Conservation (phyloP, 2,329 filamentous ascomycete genomes). For the Calonectria hawksworthii region DNA sequence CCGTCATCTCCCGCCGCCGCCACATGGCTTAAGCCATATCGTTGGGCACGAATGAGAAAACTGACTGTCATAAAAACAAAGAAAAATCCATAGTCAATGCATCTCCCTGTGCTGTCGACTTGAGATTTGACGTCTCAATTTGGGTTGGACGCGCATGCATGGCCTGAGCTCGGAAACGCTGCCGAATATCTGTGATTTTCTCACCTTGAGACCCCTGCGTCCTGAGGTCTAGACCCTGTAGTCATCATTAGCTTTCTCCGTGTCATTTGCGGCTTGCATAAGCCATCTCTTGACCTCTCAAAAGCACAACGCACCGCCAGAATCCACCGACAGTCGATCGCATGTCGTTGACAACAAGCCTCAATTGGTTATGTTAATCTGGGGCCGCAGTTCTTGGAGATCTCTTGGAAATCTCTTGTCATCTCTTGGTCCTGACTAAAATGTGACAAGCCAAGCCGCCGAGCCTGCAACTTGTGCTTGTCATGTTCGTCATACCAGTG, state of each 20-base stretch:
- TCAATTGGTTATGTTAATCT: conserved; percentile 12
- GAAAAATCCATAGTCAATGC: neutral
- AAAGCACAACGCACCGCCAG: neutral
- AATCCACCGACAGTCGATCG: neutral
- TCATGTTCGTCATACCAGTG: conserved; percentile 17
- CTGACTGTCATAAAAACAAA: neutral
- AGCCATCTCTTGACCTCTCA: neutral
- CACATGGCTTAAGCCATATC: conserved; percentile 23
- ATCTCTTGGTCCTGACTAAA: conserved; percentile 26
- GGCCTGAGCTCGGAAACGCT: conserved; percentile 13
- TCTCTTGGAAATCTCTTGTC: conserved; percentile 35
- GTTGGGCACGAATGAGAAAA: conserved; percentile 22
- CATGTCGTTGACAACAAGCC: neutral
- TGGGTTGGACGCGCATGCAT: neutral
- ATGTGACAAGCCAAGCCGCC: conserved; percentile 41
- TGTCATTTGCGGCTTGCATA: conserved; percentile 12
- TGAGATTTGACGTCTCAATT: neutral
- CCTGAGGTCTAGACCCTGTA: conserved; percentile 18
- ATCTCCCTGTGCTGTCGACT: neutral
- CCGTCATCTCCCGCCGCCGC: conserved; percentile 17
- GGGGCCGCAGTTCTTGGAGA: conserved; percentile 34
- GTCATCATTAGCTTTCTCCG: conserved; percentile 11
- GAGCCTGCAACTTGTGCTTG: conserved; percentile 39
- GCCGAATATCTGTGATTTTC: neutral
- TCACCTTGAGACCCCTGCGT: neutral